Base-by-base conservation (phyloP, 164 flowering plant genomes). In the Liquidambar formosana region DNA sequence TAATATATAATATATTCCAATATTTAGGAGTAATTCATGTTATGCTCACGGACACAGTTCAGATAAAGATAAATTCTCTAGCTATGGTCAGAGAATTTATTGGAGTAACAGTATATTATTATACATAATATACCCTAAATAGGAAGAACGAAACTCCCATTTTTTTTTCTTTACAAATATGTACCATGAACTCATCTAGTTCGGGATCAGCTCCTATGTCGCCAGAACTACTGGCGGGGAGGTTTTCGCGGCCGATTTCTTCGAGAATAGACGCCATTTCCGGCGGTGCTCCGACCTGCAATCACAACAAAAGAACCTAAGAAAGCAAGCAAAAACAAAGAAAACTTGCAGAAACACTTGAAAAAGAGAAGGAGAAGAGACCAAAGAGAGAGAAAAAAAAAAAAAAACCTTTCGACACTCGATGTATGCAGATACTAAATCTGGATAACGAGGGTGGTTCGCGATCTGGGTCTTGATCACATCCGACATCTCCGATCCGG, bases 111-210 rank as follows among this genome's bases (percentile, higher is more conserved):
- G n/a, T n/a, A n/a, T n/a, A n/a, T n/a, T n/a, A n/a, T n/a, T n/a
- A n/a, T n/a, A n/a, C n/a, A n/a, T n/a, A n/a, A n/a, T n/a, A n/a
- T n/a, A n/a, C n/a, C n/a, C n/a, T n/a, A n/a, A n/a, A n/a, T n/a
- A n/a, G n/a, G n/a, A n/a, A n/a, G n/a, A n/a, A n/a, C n/a, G n/a
- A n/a, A n/a, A n/a, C n/a, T n/a, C n/a, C n/a, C n/a, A n/a, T n/a
- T n/a, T n/a, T n/a, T n/a, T 33, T 6, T 33, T 33, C 13, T 16
- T n/a, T 22, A 18, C 57, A 38, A 4, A 12, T 14, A 6, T 9
- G 57, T 77, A 87, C 91, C 91, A 87, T 85, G 78, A 87, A 87
- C 27, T 83, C 61, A 49, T 87, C 89, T 41, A 87, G 88, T 60
- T 83, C 85, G 0, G 88, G 88, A 78, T 87, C 86, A 25, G 79